Conservation (phyloP, 2,329 filamentous ascomycete species). For the Cytospora piceicola region DNA sequence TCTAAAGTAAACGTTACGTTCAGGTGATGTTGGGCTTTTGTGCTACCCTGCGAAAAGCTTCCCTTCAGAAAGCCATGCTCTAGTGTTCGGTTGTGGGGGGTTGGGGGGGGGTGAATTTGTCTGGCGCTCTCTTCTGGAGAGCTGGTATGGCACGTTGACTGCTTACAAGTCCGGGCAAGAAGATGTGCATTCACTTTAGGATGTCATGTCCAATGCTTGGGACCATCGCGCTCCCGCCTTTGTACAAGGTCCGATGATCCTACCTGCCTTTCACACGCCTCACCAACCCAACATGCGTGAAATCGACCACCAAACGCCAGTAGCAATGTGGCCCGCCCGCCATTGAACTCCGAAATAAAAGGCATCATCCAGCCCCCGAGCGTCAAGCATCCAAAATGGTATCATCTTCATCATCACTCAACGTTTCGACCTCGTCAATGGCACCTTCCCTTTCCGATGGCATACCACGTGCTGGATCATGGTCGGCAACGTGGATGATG, state of each 20-base stretch:
- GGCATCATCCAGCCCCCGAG: background rate
- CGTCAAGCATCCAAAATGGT: slow-evolving; percentile 34
- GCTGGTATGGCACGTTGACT: background rate
- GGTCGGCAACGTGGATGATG: slow-evolving; percentile 82
- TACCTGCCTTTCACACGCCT: background rate
- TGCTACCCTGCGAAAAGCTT: background rate
- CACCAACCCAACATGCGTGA: slow-evolving; percentile 28
- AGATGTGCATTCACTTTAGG: background rate
- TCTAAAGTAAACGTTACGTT: background rate
- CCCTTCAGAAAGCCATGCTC: too few relatives aligned
- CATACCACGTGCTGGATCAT: slow-evolving; percentile 62
- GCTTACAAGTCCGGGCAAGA: background rate
- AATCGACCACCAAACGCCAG: background rate
- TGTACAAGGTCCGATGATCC: background rate
- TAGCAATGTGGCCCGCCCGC: background rate
- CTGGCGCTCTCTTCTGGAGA: background rate
- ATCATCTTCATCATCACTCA: slow-evolving; percentile 69
- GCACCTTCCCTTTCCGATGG: slow-evolving; percentile 68
- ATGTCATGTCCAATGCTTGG: background rate
- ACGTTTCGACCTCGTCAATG: slow-evolving; percentile 85
- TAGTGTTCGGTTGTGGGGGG: too few relatives aligned
- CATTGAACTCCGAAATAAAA: slow-evolving; percentile 11
- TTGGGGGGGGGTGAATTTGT: too few relatives aligned
- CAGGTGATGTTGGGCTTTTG: background rate
- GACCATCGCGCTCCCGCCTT: background rate